Base-by-base conservation (phyloP, 345 rosid species). In the Gossypium stocksii region DNA sequence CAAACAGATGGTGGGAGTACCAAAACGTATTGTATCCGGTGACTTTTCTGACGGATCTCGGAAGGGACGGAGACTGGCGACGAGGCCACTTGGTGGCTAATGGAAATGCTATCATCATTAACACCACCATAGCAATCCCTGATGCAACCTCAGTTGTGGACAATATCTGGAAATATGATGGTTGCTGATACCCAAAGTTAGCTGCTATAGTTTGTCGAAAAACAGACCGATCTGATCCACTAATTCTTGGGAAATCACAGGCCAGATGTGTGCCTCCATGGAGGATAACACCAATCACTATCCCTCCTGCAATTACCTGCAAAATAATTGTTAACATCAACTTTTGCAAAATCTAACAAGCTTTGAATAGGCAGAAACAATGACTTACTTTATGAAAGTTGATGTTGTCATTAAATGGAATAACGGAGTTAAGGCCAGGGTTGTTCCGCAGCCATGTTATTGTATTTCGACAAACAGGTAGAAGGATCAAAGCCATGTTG, bases 251-350 rank as follows among this genome's bases (percentile, higher is more conserved):
- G 56, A 86, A 84, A 78, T 86, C 91, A 73, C 91, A 84, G 0
- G 87, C 87, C 11, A 88, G 88, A 57, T 88, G 91, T 15, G 85
- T 84, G 44, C 88, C 91, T 1, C 89, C 91, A 74, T 88, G 89
- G 22, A 88, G 81, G 53, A 83, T 77, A 54, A 88, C 88, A 27
- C 91, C 89, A 2, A 85, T 72, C 70, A 84, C 86, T 56, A 86
- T 86, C 48, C 88, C 91, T 4, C 83, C 81, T 53, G 91, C 91
- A 69, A 86, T 79, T 46, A 84, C 8, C 91, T 86, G 46, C 70
- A 75, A 71, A 57, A 51, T 19, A 48, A 10, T 48, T 10, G 52
- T 48, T 48, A 11, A 48, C 52, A 48, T 48, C 15, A 48, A 48
- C 15, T 48, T 48, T 11, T 14, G 12, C 52, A n/a, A 14, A 51